Base-by-base conservation (phyloP, 2,329 filamentous ascomycete species). In the Chaetomium olivaceum region DNA sequence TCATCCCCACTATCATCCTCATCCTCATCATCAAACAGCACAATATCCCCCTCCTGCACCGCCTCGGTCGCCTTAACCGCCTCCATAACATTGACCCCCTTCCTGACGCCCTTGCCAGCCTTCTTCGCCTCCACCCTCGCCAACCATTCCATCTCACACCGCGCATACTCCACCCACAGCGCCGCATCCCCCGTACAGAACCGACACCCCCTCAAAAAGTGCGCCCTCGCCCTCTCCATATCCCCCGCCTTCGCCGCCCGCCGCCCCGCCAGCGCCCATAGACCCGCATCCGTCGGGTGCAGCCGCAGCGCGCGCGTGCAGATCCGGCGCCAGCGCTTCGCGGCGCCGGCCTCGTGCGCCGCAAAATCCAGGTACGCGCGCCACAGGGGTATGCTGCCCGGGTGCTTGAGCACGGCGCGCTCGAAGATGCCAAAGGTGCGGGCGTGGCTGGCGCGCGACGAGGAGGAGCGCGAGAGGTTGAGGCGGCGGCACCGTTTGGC, bases 121-220 rank as follows among this genome's bases (percentile, higher is more conserved):
- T 89, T 88, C 76, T 92, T 87, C 67, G 87, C 87, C 65, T 91
- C 88, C 74, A 98, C 87, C 79, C 91, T 93, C 60, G 86, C 87
- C 63, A 98, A 83, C 82, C 96, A 98, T 68, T 95, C 89, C 87
- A 97, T 92, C 82, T 99, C 95, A 74, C 94, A 84, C 74, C 91
- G 89, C 9, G 91, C 90, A 75, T 97, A 98, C 78, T 97, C 92
- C 39, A 96, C 76, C 93, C 94, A 99, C 60, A 99, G 77, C 21
- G 82, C 81, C 69, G 83, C 87, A 56, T 90, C 89, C 58, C 82
- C 86, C 60, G 89, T 92, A 80, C 93, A 97, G 77, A 99, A 98
- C 51, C 95, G 84, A 74, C 96, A 85, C 0, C 93, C 95, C 68
- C 94, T 85, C 82, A 88, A 96, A 86, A 93, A 99, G 84, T 83